These are phyloP conservation scores for Melanomma pulvis-pyrius DNA, from an alignment of 495 filamentous ascomycete genomes.

Conservation along the genomic window DNA sequence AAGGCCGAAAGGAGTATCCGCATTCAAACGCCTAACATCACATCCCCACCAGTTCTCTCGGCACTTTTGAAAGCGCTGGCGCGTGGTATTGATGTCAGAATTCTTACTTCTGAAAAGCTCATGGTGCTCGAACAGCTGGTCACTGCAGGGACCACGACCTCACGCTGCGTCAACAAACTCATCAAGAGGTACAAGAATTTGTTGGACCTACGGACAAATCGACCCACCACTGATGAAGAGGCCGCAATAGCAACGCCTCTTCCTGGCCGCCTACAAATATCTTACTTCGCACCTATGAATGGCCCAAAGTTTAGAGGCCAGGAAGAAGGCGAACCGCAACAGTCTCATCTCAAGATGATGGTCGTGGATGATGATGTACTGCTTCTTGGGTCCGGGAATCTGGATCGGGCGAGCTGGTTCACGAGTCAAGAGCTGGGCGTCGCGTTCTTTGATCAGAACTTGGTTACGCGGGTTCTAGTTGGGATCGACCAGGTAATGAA, in stretches of 20 bases:
- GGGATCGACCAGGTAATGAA: constrained; percentile 47
- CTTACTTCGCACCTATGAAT: constrained; percentile 50
- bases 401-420: constrained; percentile 76
- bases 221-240: constrained; percentile 18
- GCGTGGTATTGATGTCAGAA: constrained; percentile 62
- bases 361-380: constrained; percentile 62
- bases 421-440: constrained; percentile 78
- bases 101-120: constrained; percentile 66
- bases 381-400: constrained; percentile 73
- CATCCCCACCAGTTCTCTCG: constrained; percentile 58
- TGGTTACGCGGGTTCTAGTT: constrained; percentile 50
- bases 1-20: constrained; percentile 58
- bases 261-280: constrained; percentile 47
- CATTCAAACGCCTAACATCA: constrained; percentile 74
- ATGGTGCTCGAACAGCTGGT: constrained; percentile 75
- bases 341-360: constrained; percentile 71
- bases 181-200: constrained; percentile 50
- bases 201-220: background rate
- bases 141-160: constrained; percentile 68
- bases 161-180: constrained; percentile 58
- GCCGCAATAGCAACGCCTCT: constrained; percentile 2
- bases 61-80: constrained; percentile 54
- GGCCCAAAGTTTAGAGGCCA: constrained; percentile 11
- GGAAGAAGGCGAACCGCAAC: constrained; percentile 54
- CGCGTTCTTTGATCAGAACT: constrained; percentile 55